These are phyloP conservation scores for Boletus pseudopeckii DNA, from an alignment of 768 basidiomycete species.

Conservation along the genomic window DNA sequence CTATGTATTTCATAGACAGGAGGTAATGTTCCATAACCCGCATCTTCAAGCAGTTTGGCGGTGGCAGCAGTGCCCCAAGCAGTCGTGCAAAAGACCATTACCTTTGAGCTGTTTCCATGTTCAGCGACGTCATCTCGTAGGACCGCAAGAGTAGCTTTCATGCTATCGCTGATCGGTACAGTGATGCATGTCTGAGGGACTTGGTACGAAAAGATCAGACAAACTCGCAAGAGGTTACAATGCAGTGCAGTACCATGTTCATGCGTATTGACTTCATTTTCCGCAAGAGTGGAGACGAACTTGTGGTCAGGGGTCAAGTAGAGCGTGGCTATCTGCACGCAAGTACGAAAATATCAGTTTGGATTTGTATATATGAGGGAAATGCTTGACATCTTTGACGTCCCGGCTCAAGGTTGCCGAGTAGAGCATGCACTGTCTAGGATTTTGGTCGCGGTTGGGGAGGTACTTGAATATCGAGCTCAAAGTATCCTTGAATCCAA, in stretches of 20 bases:
- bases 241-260: constrained; percentile 43
- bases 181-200: constrained; percentile 47
- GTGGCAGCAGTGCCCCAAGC: constrained; percentile 53
- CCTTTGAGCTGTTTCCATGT: constrained; percentile 34
- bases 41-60: constrained; percentile 34
- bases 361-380: neutral
- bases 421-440: constrained; percentile 65
- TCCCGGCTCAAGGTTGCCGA: constrained; percentile 75
- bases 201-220: constrained; percentile 16
- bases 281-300: constrained; percentile 57
- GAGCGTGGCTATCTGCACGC: constrained; percentile 24
- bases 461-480: constrained; percentile 54
- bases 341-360: neutral
- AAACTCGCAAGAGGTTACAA: neutral
- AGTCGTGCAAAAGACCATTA: constrained; percentile 68
- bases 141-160: constrained; percentile 41
- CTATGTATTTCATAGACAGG: constrained; percentile 56
- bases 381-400: constrained; percentile 46
- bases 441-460: constrained; percentile 44
- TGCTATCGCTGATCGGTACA: constrained; percentile 38
- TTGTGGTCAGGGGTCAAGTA: constrained; percentile 28
- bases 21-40: constrained; percentile 27
- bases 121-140: constrained; percentile 34
- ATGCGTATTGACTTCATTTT: constrained; percentile 59
- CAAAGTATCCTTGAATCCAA: constrained; percentile 67